A percentile compares a stretch with the other conserved stretches of the same genome.
These are phyloP conservation scores for Cytospora schulzeri DNA, from an alignment of 2,329 filamentous ascomycete genomes.

Conservation along the genomic window DNA sequence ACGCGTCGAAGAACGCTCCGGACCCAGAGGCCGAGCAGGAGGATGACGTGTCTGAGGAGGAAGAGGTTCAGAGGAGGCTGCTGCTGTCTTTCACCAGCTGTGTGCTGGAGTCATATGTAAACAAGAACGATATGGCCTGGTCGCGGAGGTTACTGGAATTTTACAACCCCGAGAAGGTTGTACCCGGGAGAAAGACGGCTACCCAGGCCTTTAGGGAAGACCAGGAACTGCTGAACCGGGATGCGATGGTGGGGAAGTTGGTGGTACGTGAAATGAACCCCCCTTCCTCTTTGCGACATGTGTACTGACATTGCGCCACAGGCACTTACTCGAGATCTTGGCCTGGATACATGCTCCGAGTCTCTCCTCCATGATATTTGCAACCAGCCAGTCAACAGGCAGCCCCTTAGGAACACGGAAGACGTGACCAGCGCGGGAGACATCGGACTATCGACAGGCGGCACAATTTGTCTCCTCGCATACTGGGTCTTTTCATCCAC, in stretches of 20 bases:
- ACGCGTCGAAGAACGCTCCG: slow-evolving; percentile 57
- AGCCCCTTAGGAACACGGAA: slow-evolving; percentile 45
- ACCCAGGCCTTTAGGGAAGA: slow-evolving; percentile 67
- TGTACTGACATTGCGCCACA: slow-evolving; percentile 35
- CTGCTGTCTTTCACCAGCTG: slow-evolving; percentile 79
- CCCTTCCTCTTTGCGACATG: slow-evolving; percentile 5
- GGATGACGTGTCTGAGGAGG: slow-evolving; percentile 55
- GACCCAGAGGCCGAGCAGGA: slow-evolving; percentile 63
- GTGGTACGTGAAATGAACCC: slow-evolving; percentile 51
- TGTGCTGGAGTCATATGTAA: slow-evolving; percentile 73
- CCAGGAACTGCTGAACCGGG: slow-evolving; percentile 60
- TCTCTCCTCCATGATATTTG: slow-evolving; percentile 50
- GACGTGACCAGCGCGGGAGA: slow-evolving; percentile 43
- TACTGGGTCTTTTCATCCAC: slow-evolving; percentile 66
- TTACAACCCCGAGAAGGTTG: slow-evolving; percentile 63
- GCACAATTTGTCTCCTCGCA: slow-evolving; percentile 59
- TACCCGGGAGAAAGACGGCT: slow-evolving; percentile 63
- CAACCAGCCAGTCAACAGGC: slow-evolving; percentile 43
- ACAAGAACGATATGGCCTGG: slow-evolving; percentile 62
- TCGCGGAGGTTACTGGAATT: slow-evolving; percentile 68
- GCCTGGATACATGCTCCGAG: slow-evolving; percentile 50
- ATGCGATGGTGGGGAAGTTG: slow-evolving; percentile 71
- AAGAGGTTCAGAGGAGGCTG: slow-evolving; percentile 62
- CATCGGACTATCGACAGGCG: slow-evolving; percentile 61
- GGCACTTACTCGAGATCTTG: slow-evolving; percentile 66